A percentile compares a stretch with the other conserved stretches of the same genome.
Evolutionary conservation across 2,329 filamentous ascomycete genomes (phyloP).

Genomic region (Exophiala phaeomuriformis): DNA sequence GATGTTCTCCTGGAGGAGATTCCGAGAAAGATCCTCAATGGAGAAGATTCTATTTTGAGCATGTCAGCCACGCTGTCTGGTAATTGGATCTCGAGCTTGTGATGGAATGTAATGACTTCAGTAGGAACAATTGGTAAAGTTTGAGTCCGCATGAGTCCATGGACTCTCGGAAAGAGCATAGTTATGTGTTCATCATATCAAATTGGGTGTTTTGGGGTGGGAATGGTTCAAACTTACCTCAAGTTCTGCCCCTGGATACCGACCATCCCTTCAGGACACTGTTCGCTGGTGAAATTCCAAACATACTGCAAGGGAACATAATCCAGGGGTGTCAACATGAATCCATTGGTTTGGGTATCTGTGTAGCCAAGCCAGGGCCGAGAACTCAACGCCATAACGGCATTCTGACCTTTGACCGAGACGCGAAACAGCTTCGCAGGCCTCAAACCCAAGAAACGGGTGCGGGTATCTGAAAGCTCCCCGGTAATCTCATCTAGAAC

Average conservation of each 20-base stretch:
- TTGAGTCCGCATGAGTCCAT: conserved; percentile 41
- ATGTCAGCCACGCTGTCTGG: conserved; percentile 5
- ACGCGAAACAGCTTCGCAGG: conserved; percentile 85
- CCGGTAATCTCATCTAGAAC: conserved; percentile 93
- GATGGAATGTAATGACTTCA: conserved; percentile 47
- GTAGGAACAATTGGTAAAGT: conserved; percentile 91
- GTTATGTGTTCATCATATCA: conserved; percentile 57
- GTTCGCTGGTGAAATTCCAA: conserved; percentile 93
- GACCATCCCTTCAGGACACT: conserved; percentile 88
- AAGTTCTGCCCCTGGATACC: conserved; percentile 84
- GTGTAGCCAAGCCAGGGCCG: conserved; percentile 95
- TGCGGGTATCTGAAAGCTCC: conserved; percentile 87
- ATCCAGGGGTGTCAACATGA: conserved; percentile 85
- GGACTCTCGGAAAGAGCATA: conserved; percentile 36
- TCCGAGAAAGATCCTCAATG: conserved; percentile 77
- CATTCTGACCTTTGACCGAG: conserved; percentile 74
- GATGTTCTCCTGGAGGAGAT: conserved; percentile 78
- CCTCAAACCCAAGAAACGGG: conserved; percentile 87
- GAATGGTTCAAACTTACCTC: conserved; percentile 52
- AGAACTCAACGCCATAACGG: conserved; percentile 82
- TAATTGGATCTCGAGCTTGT: neutral
- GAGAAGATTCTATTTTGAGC: conserved; percentile 66
- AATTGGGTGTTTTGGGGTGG: conserved; percentile 5
- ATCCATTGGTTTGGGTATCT: conserved; percentile 75
- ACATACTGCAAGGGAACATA: conserved; percentile 86